phyloP scores from a whole-genome alignment of 345 rosid species.

The Aethionema arabicum region DNA sequence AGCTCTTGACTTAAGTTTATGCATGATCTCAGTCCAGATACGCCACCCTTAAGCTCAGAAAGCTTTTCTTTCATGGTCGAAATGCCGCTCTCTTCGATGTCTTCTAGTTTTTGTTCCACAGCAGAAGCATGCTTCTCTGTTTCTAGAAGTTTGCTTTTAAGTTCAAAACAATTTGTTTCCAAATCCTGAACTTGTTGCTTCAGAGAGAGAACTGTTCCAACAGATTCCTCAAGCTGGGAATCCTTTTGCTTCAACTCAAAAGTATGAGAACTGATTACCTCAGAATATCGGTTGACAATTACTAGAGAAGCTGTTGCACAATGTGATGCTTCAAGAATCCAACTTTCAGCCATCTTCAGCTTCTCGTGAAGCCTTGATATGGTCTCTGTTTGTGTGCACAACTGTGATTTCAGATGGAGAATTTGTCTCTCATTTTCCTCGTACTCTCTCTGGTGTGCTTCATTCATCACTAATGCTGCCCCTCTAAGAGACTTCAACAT shows the following conservation, averaged over 20 bases:
- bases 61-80: slow-evolving; percentile 56
- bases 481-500: slow-evolving; percentile 86
- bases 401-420: slow-evolving; percentile 52
- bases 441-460: slow-evolving; percentile 84
- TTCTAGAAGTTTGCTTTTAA: slow-evolving; percentile 47
- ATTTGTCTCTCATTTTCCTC: slow-evolving; percentile 67
- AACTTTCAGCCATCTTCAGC: slow-evolving; percentile 53
- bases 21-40: slow-evolving; percentile 58
- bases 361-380: slow-evolving; percentile 53
- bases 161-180: slow-evolving; percentile 47
- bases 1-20: slow-evolving; percentile 44
- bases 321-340: slow-evolving; percentile 47
- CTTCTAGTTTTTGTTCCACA: slow-evolving; percentile 57
- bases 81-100: slow-evolving; percentile 56
- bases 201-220: slow-evolving; percentile 45
- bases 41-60: slow-evolving; percentile 57
- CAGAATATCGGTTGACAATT: slow-evolving; percentile 66
- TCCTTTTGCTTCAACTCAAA: slow-evolving; percentile 53
- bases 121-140: slow-evolving; percentile 49
- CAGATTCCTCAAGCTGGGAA: slow-evolving; percentile 44
- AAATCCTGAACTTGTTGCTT: slow-evolving; percentile 44
- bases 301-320: slow-evolving; percentile 83
- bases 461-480: slow-evolving; percentile 76
- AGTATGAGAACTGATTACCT: slow-evolving; percentile 42
- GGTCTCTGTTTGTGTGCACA: slow-evolving; percentile 47